Conservation (phyloP, 176 grass and related monocot genomes). For the Aegilops umbellulata region DNA sequence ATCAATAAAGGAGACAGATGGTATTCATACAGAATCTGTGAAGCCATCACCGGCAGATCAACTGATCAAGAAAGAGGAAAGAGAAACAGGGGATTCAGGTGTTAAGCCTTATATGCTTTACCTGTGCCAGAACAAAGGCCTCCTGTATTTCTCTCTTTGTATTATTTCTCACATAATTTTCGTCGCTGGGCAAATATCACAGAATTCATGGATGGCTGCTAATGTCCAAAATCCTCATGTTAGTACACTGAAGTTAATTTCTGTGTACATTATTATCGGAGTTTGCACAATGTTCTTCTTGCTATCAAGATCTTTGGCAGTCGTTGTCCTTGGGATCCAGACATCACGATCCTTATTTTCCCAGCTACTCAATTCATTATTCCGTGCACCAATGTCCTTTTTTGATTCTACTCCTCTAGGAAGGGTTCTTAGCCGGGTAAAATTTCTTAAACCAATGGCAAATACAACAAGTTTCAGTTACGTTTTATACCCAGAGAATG, state of each 20-base stretch:
- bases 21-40: conserved; percentile 18
- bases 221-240: conserved; percentile 69
- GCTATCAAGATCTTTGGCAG: conserved; percentile 55
- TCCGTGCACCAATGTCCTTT: conserved; percentile 84
- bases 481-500: background rate
- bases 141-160: conserved; percentile 45
- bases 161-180: conserved; percentile 58
- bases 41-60: conserved; percentile 48
- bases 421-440: conserved; percentile 85
- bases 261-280: conserved; percentile 73
- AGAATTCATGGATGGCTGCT: conserved; percentile 93
- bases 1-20: conserved; percentile 42
- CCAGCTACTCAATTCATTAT: conserved; percentile 67
- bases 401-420: conserved; percentile 90
- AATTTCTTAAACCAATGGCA: conserved; percentile 19
- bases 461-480: background rate
- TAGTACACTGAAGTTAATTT: conserved; percentile 60
- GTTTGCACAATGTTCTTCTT: conserved; percentile 50
- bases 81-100: conserved; percentile 80
- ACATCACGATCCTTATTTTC: conserved; percentile 90
- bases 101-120: conserved; percentile 73
- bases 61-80: conserved; percentile 82
- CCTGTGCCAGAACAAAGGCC: conserved; percentile 73
- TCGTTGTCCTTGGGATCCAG: conserved; percentile 61
- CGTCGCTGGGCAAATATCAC: conserved; percentile 72